Base-by-base conservation (phyloP, 1,284 basidiomycete species). In the Papiliotrema terrestris region DNA sequence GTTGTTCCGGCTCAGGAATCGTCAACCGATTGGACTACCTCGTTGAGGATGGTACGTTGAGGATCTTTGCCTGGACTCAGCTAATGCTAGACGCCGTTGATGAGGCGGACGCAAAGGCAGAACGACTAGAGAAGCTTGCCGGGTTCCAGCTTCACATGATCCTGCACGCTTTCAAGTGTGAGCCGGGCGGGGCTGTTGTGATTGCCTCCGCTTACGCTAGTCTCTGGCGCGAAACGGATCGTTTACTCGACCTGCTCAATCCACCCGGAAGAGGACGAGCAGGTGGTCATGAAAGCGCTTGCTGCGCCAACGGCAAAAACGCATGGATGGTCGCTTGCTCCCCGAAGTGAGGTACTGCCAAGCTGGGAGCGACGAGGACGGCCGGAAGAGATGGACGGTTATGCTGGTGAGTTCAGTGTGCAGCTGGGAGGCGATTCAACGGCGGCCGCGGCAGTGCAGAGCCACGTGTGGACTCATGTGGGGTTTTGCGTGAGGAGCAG, bases 161-260 rank as follows among this genome's bases (percentile, higher is more conserved):
- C 65, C 64, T 84, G 63, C 96, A 98, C 69, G 95, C 95, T 9
- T 92, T 98, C 86, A 86, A 86, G 72, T 98, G 91, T 91, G 70
- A 69, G 82, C 45, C 20, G 14, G 22, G 42, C 20, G 15, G 39
- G 36, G 4, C 5, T 25, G 13, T 1, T 32, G 8, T 32, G 11
- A 13, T 25, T 15, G 19, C 13, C 11, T 44, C n/a, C 11, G 32
- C 38, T 44, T 29, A 45, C 35, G 20, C 11, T 15, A 80, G 89
- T 91, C 66, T 82, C 82, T 0, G 68, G 75, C 2, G 82, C 82
- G 2, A 63, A 80, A 51, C 85, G 84, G 61, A 89, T 98, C 56
- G 92, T 94, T 17, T 98, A 98, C 76, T 98, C 93, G 20, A 98
- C 95, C 13, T 98, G 95, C 75, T 95, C 91, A 57, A 81, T 97